phyloP scores from a whole-genome alignment of 1,284 basidiomycete species.

The Apiotrichum sp. region DNA sequence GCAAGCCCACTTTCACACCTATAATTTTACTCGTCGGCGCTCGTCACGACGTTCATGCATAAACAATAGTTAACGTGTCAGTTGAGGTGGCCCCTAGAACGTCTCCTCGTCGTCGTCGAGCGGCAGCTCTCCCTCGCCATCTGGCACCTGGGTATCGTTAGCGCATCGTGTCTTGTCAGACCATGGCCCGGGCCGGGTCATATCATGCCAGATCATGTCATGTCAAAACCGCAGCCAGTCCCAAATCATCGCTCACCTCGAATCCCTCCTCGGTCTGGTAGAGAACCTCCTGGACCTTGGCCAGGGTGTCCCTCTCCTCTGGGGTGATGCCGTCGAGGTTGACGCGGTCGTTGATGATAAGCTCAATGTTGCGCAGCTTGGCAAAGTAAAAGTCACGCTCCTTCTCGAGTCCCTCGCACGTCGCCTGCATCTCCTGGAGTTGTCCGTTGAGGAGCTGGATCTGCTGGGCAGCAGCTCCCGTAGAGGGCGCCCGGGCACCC shows the following conservation, averaged over 20 bases:
- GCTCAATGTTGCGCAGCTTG: conserved; percentile 95
- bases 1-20: too few relatives aligned
- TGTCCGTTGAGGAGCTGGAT: conserved; percentile 50
- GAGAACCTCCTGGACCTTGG: conserved; percentile 84
- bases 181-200: too few relatives aligned
- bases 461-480: conserved; percentile 23
- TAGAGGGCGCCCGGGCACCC: conserved; percentile 15
- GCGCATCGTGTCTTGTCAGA: background rate
- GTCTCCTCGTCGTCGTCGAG: conserved; percentile 21
- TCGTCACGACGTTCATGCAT: background rate
- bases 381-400: conserved; percentile 98
- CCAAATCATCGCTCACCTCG: conserved; percentile 54
- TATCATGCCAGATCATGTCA: background rate
- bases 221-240: background rate
- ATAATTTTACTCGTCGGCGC: too few relatives aligned
- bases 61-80: conserved; percentile 2
- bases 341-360: conserved; percentile 71
- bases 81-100: conserved; percentile 6
- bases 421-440: conserved; percentile 72
- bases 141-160: conserved; percentile 59
- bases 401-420: conserved; percentile 84
- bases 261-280: conserved; percentile 91
- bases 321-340: conserved; percentile 58
- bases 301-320: conserved; percentile 63
- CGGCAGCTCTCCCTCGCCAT: conserved; percentile 11